Percentiles rank a stretch among this genome's conserved stretches.
Conservation (phyloP, 2,329 filamentous ascomycete species). For the Epichloe baconii region DNA sequence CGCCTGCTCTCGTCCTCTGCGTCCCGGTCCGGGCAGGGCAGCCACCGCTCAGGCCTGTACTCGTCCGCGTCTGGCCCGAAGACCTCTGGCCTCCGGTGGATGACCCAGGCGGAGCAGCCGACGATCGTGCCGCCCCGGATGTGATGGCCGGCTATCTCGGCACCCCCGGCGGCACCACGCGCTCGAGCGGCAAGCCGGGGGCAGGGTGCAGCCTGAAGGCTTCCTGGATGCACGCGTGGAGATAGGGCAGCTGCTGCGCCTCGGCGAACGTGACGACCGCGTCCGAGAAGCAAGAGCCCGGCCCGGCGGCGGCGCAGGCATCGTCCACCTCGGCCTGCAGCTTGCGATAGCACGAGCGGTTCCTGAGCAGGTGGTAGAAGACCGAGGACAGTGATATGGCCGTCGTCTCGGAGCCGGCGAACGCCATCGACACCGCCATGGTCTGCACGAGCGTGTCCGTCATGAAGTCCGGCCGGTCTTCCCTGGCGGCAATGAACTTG, state of each 20-base stretch:
- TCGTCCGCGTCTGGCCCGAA: slow-evolving; percentile 20
- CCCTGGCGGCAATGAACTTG: slow-evolving; percentile 27
- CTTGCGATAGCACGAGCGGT: slow-evolving; percentile 10
- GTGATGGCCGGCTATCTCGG: slow-evolving; percentile 21
- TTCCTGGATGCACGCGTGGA: slow-evolving; percentile 42
- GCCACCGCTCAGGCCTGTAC: slow-evolving; percentile 29
- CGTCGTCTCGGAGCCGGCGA: slow-evolving; percentile 33
- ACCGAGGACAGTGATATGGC: slow-evolving; percentile 31
- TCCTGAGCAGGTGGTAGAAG: slow-evolving; percentile 29
- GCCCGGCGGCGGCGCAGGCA: not conserved
- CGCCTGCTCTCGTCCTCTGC: not conserved
- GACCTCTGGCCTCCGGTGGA: slow-evolving; percentile 17
- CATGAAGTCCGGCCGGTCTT: slow-evolving; percentile 59
- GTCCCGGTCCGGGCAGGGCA: slow-evolving; percentile 9
- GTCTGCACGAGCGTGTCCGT: slow-evolving; percentile 55
- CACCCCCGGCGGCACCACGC: slow-evolving; percentile 31
- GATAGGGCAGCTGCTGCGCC: slow-evolving; percentile 31
- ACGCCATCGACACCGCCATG: slow-evolving; percentile 58
- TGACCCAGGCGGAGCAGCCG: slow-evolving; percentile 23
- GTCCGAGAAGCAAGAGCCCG: not conserved
- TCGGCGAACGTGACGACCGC: slow-evolving; percentile 24
- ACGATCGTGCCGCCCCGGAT: slow-evolving; percentile 21
- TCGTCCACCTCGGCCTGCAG: slow-evolving; percentile 13
- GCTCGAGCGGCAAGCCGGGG: slow-evolving; percentile 32
- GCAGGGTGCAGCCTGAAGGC: slow-evolving; percentile 36